Percentiles rank a stretch among this genome's conserved stretches.
Conservation (phyloP, 148 eudicot species). For the Heliosperma pusillum region DNA sequence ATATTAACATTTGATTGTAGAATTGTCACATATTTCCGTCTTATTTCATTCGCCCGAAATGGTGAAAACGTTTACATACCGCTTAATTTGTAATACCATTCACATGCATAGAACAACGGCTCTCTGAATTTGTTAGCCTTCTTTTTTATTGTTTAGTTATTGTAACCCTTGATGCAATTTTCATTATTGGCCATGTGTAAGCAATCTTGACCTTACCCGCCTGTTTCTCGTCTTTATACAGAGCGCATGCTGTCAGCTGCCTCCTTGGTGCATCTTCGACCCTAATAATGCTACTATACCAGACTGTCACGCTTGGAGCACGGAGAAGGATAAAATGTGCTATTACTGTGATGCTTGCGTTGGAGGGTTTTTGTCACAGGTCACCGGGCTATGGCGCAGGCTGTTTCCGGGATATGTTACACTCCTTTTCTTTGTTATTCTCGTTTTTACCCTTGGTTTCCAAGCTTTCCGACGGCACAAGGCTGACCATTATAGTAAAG, state of each 20-base stretch:
- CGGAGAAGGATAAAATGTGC: conserved; percentile 9
- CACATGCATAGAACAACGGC: too few relatives aligned
- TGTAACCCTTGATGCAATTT: not conserved
- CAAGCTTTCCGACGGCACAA: conserved; percentile 12
- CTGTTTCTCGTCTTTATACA: not conserved
- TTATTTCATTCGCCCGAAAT: too few relatives aligned
- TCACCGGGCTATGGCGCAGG: conserved; percentile 14
- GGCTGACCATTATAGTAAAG: conserved; percentile 15
- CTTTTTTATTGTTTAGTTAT: not conserved
- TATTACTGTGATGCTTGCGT: conserved; percentile 23
- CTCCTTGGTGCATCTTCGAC: not conserved
- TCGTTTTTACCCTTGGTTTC: conserved; percentile 18
- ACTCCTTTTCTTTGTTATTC: not conserved
- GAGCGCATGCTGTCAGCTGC: conserved; percentile 21
- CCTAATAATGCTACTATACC: not conserved
- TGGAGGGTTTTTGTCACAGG: conserved; percentile 15
- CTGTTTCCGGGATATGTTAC: conserved; percentile 12
- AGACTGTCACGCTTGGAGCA: conserved; percentile 16
- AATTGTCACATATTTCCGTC: too few relatives aligned
- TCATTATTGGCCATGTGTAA: too few relatives aligned
- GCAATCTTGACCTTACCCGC: not conserved
- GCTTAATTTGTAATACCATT: too few relatives aligned
- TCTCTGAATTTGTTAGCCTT: too few relatives aligned
- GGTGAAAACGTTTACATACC: too few relatives aligned
- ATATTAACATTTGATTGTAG: too few relatives aligned